Evolutionary conservation across 2,329 filamentous ascomycete genomes (phyloP), one percentile per base, ranked within the genome.

Genomic region (Trichophyton mentagrophytes): DNA sequence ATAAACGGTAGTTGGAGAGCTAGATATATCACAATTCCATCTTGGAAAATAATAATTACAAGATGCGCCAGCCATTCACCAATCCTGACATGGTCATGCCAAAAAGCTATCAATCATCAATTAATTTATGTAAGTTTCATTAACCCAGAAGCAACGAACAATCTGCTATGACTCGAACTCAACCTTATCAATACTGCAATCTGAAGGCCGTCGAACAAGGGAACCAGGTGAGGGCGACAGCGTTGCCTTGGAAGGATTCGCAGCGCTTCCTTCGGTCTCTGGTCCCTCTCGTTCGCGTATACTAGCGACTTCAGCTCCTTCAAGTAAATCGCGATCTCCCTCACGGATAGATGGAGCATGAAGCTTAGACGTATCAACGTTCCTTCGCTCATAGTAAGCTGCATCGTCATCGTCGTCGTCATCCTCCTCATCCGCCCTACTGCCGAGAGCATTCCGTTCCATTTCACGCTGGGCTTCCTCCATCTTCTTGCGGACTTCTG

Each of bases 401-500:
- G 77, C 79, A 60, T 68, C 68, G 49, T 84, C 81, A 22, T 83
- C 83, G 22, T 76, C 77, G 40, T 78, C 79, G 57, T 69, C 69
- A 44, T 84, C 82, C 22, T 83, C 83, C 11, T 88, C 86, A 2
- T 88, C 87, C 0, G 87, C 86, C 0, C 90, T 87, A 0, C 85
- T 82, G 79, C 51, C 81, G 76, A 85, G 74, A 0, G 86, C 87
- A 63, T 90, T 91, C 73, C 86, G 87, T 74, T 96, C 92, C 65
- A 96, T 77, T 70, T 97, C 92, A 67, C 85, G 86, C 73, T 96
- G 91, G 2, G 92, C 92, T 71, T 99, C 93, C 64, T 99, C 92
- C 87, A 97, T 96, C 51, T 91, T 82, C 68, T 91, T 84, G 66
- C 88, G 82, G 58, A 99, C 92, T 72, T 99, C 93, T 0, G 87